Evolutionary conservation across 2,329 filamentous ascomycete genomes (phyloP), one percentile per base, ranked within the genome.

Genomic region (Pyrenophora graminea): DNA sequence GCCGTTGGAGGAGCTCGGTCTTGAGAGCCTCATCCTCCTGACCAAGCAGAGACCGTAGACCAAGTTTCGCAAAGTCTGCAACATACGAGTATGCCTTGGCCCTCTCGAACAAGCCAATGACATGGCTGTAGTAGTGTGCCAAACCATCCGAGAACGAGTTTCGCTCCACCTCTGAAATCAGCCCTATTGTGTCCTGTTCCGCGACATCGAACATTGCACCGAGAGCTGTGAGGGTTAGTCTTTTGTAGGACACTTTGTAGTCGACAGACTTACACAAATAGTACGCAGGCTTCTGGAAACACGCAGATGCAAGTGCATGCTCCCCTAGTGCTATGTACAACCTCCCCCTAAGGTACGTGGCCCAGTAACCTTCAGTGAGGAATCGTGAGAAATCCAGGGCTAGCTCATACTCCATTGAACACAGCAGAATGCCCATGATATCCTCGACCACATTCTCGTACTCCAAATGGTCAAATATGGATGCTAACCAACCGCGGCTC

Each of bases 91-190:
- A 90, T 0, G 87, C 85, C 61, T 87, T 88, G 37, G 85, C 82
- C 61, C 83, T 84, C 69, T 97, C 92, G 67, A 89, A 97, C 1
- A 99, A 80, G 17, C 85, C 81, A 10, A 92, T 83, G 43, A 97
- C 83, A 70, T 99, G 94, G 36, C 87, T 85, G 72, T 95, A 95
- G 75, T 97, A 99, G 56, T 84, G 86, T 4, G 90, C 83, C 34
- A 92, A 80, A 1, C 93, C 94, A 48, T 84, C 84, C 67, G 91
- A 81, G 66, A 88, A 86, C 45, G 70, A 77, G 45, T 80, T 78
- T 10, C 86, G 87, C 59, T 96, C 90, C 2, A 87, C 85, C 19
- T 90, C 85, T 46, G 89, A 86, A 18, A 97, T 80, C 12, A 96
- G 82, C 37, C 45, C 52, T 37, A 78, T 76, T 6, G 78, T 80